phyloP scores from a whole-genome alignment of 179 eudicot species.

The Nepenthes alata region DNA sequence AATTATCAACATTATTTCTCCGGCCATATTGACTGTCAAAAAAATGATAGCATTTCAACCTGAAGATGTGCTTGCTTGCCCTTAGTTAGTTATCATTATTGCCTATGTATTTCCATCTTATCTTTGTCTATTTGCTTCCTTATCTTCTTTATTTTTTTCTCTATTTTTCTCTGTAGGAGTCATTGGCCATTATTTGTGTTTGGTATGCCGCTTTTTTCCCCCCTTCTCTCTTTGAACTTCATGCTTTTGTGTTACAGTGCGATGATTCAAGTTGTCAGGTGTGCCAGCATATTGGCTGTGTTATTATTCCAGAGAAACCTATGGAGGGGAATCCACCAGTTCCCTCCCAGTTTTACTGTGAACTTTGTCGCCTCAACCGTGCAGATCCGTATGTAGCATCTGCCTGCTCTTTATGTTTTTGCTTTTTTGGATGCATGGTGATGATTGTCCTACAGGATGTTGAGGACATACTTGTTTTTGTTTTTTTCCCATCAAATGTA shows the following conservation, averaged over 20 bases:
- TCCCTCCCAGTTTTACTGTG: conserved; percentile 65
- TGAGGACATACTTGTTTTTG: neutral
- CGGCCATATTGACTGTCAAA: too few relatives aligned
- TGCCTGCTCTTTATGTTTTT: neutral
- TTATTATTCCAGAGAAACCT: conserved; percentile 76
- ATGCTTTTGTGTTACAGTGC: conserved; percentile 43
- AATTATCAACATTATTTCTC: too few relatives aligned
- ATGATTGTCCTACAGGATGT: neutral
- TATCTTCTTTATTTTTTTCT: neutral
- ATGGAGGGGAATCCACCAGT: conserved; percentile 46
- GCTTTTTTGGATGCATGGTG: too few relatives aligned
- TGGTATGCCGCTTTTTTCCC: neutral
- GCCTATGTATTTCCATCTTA: too few relatives aligned
- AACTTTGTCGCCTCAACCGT: conserved; percentile 75
- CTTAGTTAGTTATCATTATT: too few relatives aligned
- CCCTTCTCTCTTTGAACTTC: neutral
- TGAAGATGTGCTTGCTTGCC: too few relatives aligned
- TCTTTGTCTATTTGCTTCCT: too few relatives aligned
- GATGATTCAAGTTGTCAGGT: conserved; percentile 71
- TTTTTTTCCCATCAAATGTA: neutral
- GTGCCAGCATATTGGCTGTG: conserved; percentile 89
- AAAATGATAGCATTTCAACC: too few relatives aligned
- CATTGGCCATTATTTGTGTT: neutral
- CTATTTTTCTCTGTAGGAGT: too few relatives aligned
- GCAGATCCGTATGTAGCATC: conserved; percentile 88